Base-by-base conservation (phyloP, 2,329 filamentous ascomycete genomes). In the Huntiella decipiens region DNA sequence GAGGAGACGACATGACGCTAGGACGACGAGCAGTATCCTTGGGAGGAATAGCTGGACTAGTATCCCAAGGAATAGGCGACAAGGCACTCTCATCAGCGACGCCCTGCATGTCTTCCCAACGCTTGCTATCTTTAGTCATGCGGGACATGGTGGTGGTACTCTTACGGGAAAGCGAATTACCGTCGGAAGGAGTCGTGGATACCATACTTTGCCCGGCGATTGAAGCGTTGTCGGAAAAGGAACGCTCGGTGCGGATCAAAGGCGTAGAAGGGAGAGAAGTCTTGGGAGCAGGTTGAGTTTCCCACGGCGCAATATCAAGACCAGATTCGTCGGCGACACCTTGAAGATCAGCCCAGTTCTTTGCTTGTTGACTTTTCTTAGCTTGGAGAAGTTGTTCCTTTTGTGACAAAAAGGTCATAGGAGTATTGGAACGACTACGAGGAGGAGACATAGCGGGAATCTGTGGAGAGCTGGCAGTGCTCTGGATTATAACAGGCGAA, bases 81-180 rank as follows among this genome's bases (percentile, higher is more conserved):
- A 46, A 32, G 17, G 15, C 22, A 16, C 38, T 42, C 11, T 46
- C 45, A 16, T 46, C 45, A 5, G 33, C 32, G 7, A 46, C 38
- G 19, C 45, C 45, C 17, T 46, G 45, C 3, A 46, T 37, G n/a
- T 46, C 45, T 36, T 46, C 45, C 45, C 45, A 46, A 4, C 33
- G 38, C 19, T 46, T 46, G 28, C 13, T 22, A 17, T 46, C 38
- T 13, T 46, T 46, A 6, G 31, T 38, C 10, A 41, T 15, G n/a
- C 38, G 45, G 7, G 38, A 17, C 7, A 28, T 11, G n/a, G 39
- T 41, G 11, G 39, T 17, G 2, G 43, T 44, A 7, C 33, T 44
- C 33, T 44, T 44, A 5, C 43, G 43, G 11, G 43, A 38, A 16
- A 44, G 16, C 12, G 39, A 41, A 8, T n/a, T 33, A 5, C 33